Percentiles rank a stretch among this genome's conserved stretches.
phyloP scores from a whole-genome alignment of 495 filamentous ascomycete genomes.

The Pyrenula massariospora region DNA sequence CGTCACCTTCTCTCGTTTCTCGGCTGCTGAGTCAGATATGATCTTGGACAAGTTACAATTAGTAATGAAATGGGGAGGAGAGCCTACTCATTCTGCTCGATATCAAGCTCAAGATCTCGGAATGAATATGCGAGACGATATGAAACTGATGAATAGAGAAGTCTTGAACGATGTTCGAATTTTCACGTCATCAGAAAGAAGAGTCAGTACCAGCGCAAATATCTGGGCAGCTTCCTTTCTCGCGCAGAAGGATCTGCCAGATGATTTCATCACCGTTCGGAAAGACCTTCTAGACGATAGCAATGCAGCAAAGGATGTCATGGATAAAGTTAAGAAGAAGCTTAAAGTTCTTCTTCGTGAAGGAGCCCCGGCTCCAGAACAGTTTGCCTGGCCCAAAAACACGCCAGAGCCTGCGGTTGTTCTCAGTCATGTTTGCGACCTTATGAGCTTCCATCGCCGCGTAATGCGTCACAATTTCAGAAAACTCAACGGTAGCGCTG shows the following conservation, averaged over 20 bases:
- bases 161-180: constrained; percentile 81
- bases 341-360: constrained; percentile 81
- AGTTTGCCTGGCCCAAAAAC: constrained; percentile 96
- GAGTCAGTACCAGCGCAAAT: constrained; percentile 89
- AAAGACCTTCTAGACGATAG: constrained; percentile 96
- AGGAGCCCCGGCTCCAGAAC: constrained; percentile 75
- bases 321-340: constrained; percentile 99
- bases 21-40: constrained; percentile 78
- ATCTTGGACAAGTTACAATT: constrained; percentile 91
- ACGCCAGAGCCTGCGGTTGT: constrained; percentile 89
- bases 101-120: constrained; percentile 93
- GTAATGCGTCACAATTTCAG: constrained; percentile 89
- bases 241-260: constrained; percentile 70
- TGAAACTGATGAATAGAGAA: constrained; percentile 86
- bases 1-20: constrained; percentile 78
- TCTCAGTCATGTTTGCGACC: constrained; percentile 76
- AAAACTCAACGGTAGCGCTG: constrained; percentile 55
- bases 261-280: constrained; percentile 73
- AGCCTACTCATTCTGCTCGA: constrained; percentile 92
- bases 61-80: constrained; percentile 98
- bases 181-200: constrained; percentile 87
- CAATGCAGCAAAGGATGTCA: constrained; percentile 98
- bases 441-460: constrained; percentile 93
- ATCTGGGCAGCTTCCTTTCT: constrained; percentile 92
- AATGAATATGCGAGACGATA: constrained; percentile 88